A percentile compares a stretch with the other conserved stretches of the same genome.
Conservation (phyloP, 2,329 filamentous ascomycete species). For the Aureobasidium sp. region DNA sequence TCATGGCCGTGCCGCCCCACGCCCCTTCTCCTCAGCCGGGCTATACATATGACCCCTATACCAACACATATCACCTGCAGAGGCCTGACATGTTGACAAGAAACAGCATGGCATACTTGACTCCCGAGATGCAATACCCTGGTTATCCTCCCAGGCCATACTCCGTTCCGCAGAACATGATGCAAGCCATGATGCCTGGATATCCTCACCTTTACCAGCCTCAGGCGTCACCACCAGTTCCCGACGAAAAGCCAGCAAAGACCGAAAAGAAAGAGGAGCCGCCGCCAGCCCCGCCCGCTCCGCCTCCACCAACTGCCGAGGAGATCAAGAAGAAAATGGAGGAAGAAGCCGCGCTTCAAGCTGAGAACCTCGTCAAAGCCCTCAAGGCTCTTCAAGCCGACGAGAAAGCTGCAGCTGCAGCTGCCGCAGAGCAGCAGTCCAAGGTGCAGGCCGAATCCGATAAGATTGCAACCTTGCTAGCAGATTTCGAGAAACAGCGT, state of each 20-base stretch:
- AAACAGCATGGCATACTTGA: not conserved
- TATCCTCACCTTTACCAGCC: not conserved
- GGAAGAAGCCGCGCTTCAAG: constrained; percentile 21
- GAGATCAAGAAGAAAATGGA: constrained; percentile 22
- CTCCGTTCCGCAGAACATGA: constrained; percentile 14
- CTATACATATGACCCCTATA: constrained; percentile 14
- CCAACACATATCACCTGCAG: constrained; percentile 1
- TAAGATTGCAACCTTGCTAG: constrained; percentile 26
- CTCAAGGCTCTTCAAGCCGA: constrained; percentile 12
- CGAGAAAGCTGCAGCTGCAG: constrained; percentile 1
- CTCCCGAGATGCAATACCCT: not conserved
- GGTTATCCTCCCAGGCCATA: not conserved
- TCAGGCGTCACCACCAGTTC: not conserved
- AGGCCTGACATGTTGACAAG: not conserved
- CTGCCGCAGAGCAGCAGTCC: constrained; percentile 6
- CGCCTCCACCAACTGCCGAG: constrained; percentile 18
- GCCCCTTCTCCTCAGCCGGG: not conserved
- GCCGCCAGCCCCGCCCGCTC: constrained; percentile 14
- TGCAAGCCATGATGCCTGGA: constrained; percentile 15
- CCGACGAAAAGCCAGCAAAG: not conserved
- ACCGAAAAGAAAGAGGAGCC: constrained; percentile 15
- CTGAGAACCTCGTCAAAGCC: not conserved
- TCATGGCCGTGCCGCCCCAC: constrained; percentile 10
- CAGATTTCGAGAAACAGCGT: constrained; percentile 34
- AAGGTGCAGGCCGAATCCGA: constrained; percentile 15